These are phyloP conservation scores for Leptographium flavum DNA, from an alignment of 2,329 filamentous ascomycete genomes.

Conservation along the genomic window DNA sequence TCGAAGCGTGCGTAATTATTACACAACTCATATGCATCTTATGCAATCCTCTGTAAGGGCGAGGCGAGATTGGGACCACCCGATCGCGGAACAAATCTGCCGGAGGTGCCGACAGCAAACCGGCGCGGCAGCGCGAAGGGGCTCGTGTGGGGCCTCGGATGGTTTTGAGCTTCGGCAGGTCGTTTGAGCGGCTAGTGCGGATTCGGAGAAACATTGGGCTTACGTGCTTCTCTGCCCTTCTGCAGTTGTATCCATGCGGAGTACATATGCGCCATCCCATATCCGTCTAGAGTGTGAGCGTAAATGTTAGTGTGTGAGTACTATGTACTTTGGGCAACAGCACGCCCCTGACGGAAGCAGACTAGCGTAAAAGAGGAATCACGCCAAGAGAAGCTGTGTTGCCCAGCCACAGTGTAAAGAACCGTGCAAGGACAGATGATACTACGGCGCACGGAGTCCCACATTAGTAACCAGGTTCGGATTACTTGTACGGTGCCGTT, in stretches of 20 bases:
- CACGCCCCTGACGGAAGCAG: not conserved
- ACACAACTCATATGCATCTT: too few relatives aligned
- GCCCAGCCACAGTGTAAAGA: not conserved
- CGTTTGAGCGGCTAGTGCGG: not conserved
- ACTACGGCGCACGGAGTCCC: not conserved
- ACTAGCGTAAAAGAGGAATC: not conserved
- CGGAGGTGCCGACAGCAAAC: not conserved
- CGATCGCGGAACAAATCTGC: constrained; percentile 1
- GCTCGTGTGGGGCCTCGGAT: not conserved
- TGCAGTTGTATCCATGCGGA: not conserved
- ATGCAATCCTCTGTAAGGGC: too few relatives aligned
- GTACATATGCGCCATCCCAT: not conserved
- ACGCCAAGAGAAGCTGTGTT: not conserved
- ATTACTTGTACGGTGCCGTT: not conserved
- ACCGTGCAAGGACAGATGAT: not conserved
- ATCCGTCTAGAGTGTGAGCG: not conserved
- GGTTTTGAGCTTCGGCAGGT: not conserved
- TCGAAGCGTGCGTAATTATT: too few relatives aligned
- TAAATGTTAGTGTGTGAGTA: not conserved
- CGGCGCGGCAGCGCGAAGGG: not conserved
- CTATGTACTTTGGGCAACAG: not conserved
- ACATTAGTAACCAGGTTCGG: not conserved
- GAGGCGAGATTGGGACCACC: not conserved
- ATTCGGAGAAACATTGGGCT: not conserved
- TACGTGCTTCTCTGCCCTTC: not conserved